These are phyloP conservation scores for Neltuma alba DNA, from an alignment of 306 rosid genomes.

Conservation along the genomic window DNA sequence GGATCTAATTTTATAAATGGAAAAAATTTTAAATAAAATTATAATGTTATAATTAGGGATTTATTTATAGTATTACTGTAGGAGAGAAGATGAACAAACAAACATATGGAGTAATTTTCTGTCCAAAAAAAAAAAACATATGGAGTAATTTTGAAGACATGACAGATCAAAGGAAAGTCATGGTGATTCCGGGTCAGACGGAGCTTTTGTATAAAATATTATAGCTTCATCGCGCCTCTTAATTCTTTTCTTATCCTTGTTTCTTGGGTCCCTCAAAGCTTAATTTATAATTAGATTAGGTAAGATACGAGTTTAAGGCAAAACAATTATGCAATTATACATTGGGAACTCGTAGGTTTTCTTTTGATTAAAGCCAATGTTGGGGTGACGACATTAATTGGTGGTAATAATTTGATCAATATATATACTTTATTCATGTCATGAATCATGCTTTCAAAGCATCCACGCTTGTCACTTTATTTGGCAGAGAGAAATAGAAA, in stretches of 20 bases:
- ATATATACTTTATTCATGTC: background rate
- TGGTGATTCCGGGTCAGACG: background rate
- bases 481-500: background rate
- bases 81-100: too few species aligned
- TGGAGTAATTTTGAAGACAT: background rate
- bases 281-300: background rate
- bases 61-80: too few species aligned
- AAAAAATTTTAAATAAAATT: too few species aligned
- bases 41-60: too few species aligned
- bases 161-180: background rate
- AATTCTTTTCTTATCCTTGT: background rate
- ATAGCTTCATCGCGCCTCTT: too few species aligned
- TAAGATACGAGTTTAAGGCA: background rate
- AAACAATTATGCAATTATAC: background rate
- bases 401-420: too few species aligned
- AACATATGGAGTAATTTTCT: too few species aligned
- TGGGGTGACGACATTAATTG: background rate
- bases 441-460: background rate
- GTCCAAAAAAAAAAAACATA: too few species aligned
- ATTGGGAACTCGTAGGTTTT: background rate
- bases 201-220: background rate
- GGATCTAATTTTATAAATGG: too few species aligned
- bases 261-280: background rate
- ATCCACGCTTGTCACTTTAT: background rate
- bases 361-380: background rate